Evolutionary conservation across 441 rosid genomes (phyloP), one percentile per base, ranked within the genome.

Genomic region (Jatropha podagrica): DNA sequence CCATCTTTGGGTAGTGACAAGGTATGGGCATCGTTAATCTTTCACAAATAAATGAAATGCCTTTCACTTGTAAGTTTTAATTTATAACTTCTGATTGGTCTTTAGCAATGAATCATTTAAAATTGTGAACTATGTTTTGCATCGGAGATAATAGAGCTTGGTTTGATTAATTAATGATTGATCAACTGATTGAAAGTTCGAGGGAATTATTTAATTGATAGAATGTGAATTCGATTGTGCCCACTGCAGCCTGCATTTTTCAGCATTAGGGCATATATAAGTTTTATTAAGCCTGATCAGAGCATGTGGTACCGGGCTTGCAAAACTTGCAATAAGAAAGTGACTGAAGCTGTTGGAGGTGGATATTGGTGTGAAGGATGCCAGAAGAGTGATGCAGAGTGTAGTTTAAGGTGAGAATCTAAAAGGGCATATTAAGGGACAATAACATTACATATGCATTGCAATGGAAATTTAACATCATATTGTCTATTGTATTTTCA

Each of bases 331-430:
- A 91, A 91, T 83, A 95, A 91, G 86, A 95, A 93, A 78, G 98
- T 95, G 58, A 95, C 95, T 7, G 97, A 91, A 79, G 89, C 90
- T 26, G 46, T 93, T 52, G 95, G 88, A 74, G 89, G 96, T 71
- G 98, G 98, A 44, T 93, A 88, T 76, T 95, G 97, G 97, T 95
- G 99, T 70, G 99, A 93, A 83, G 94, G 93, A 62, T 95, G 99
- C 87, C 98, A 95, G 87, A 92, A 90, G 81, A 93, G 82, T 72
- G 95, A 92, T 58, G 87, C 84, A 46, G 94, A 90, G 73, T 90
- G 96, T 76, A 86, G 78, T 77, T 74, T 95, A 73, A 91, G 99
- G 99, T 93, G 40, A 71, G 78, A 79, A 61, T 62, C 27, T 38
- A 2, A 44, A 3, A 41, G 12, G 44, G 69, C 42, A 5, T 12